Evolutionary conservation across 495 filamentous ascomycete species (phyloP).

Genomic region (Pseudomonodictys pantanalensis): DNA sequence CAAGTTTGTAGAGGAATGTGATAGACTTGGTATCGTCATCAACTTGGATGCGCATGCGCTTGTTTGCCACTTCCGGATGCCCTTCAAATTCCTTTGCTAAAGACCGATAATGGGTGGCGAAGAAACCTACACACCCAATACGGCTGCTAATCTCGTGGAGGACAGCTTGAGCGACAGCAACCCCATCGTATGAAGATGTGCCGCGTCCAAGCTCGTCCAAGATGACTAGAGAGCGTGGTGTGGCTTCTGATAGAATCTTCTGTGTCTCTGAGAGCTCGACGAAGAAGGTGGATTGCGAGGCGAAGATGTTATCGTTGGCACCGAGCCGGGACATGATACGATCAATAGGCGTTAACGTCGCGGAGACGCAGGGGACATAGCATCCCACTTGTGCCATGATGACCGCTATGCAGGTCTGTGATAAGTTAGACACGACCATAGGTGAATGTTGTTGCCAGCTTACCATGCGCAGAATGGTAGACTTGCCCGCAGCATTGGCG

Average conservation of each 20-base stretch:
- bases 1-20: conserved; percentile 94
- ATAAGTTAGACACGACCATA: conserved; percentile 20
- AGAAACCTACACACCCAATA: conserved; percentile 92
- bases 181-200: conserved; percentile 90
- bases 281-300: conserved; percentile 96
- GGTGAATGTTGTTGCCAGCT: conserved; percentile 28
- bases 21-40: conserved; percentile 79
- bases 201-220: conserved; percentile 96
- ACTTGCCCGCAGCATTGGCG: conserved; percentile 97
- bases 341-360: conserved; percentile 86
- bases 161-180: conserved; percentile 94
- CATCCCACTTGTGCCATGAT: conserved; percentile 99
- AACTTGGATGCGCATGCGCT: conserved; percentile 90
- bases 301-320: conserved; percentile 98
- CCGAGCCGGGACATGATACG: conserved; percentile 99
- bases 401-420: conserved; percentile 82
- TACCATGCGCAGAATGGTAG: conserved; percentile 96
- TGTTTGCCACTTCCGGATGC: conserved; percentile 82
- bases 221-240: conserved; percentile 91
- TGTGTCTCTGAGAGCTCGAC: conserved; percentile 97
- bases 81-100: conserved; percentile 82
- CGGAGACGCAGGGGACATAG: conserved; percentile 80
- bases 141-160: conserved; percentile 92
- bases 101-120: conserved; percentile 96
- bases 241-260: conserved; percentile 95